Evolutionary conservation across 305 asterid species (phyloP).

Genomic region (Fraxinus albicans): DNA sequence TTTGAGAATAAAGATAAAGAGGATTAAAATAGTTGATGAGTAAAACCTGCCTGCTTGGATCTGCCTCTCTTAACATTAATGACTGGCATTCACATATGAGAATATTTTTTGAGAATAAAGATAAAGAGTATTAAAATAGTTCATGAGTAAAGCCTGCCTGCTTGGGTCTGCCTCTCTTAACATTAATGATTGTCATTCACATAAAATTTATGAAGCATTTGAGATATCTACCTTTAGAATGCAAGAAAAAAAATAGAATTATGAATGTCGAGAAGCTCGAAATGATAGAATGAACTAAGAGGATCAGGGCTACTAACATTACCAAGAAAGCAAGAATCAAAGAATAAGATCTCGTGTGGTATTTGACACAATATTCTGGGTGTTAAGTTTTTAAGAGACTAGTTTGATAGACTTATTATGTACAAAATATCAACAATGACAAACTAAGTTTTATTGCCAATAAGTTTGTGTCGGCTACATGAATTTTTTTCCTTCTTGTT

Average conservation of each 20-base stretch:
- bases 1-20: neutral
- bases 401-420: neutral
- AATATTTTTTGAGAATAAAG: slow-evolving; percentile 1
- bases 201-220: neutral
- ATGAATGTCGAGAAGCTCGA: neutral
- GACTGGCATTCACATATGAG: neutral
- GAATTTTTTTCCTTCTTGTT: neutral
- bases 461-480: neutral
- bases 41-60: neutral
- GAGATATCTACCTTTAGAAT: neutral
- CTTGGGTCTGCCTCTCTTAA: neutral
- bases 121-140: neutral
- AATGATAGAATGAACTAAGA: neutral
- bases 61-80: neutral
- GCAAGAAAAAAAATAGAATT: neutral
- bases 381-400: neutral
- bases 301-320: neutral
- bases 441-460: neutral
- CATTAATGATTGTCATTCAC: neutral
- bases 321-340: neutral
- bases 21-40: neutral
- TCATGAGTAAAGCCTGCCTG: neutral
- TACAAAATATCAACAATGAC: neutral
- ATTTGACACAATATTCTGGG: neutral
- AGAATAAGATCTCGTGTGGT: neutral